Conservation (phyloP, 495 filamentous ascomycete genomes). For the Chaetomium tenue region DNA sequence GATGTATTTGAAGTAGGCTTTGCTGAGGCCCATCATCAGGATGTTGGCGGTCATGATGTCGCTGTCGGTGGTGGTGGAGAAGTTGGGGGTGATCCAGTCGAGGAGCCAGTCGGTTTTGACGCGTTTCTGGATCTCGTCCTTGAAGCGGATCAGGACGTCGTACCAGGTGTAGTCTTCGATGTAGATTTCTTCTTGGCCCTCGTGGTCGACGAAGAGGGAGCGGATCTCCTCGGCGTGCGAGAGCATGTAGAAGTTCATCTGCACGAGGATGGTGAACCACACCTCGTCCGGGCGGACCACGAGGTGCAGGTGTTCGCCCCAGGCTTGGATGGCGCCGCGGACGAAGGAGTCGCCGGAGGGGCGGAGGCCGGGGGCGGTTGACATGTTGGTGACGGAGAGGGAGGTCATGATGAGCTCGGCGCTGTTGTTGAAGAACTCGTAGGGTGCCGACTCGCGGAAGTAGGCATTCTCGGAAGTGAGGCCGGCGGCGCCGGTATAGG, state of each 20-base stretch:
- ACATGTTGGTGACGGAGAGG: conserved; percentile 14
- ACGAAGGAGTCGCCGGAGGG: conserved; percentile 50
- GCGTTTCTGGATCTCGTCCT: conserved; percentile 29
- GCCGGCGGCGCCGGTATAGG: conserved; percentile 15
- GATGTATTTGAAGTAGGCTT: conserved; percentile 37
- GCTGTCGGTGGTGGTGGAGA: conserved; percentile 37
- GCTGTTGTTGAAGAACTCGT: conserved; percentile 28
- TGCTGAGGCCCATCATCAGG: conserved; percentile 42
- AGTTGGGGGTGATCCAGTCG: conserved; percentile 40
- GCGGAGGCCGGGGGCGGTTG: conserved; percentile 7
- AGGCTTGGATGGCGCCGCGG: conserved; percentile 48
- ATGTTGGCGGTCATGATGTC: conserved; percentile 39
- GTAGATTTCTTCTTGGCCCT: conserved; percentile 41
- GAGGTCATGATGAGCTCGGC: conserved; percentile 27
- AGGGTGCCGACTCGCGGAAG: conserved; percentile 24
- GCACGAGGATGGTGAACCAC: conserved; percentile 57
- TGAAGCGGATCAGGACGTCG: conserved; percentile 24
- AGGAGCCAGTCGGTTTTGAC: conserved; percentile 34
- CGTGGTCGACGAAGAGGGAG: conserved; percentile 44
- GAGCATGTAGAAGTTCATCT: conserved; percentile 55
- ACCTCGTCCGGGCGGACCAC: conserved; percentile 57
- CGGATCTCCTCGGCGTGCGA: conserved; percentile 48
- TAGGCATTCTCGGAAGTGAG: conserved; percentile 19
- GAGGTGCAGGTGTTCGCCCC: conserved; percentile 52
- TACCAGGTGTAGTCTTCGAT: conserved; percentile 31